Evolutionary conservation across 169 alveolate genomes (phyloP).

Genomic region (Cryptosporidium felis): DNA sequence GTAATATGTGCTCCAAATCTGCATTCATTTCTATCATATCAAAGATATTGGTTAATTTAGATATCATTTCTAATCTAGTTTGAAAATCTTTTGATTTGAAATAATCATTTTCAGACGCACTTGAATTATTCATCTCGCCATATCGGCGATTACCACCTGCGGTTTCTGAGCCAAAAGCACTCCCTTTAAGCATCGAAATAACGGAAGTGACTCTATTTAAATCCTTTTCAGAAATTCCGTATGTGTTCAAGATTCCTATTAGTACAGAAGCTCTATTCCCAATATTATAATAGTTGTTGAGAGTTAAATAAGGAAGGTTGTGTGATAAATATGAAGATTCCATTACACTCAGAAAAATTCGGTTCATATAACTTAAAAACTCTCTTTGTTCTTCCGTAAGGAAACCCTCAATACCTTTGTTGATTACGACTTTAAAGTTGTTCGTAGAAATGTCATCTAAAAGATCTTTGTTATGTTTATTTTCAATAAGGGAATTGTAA

Average conservation of each 20-base stretch:
- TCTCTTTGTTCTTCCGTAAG: slow-evolving; percentile 37
- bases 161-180: background rate
- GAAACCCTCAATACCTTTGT: background rate
- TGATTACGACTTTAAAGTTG: slow-evolving; percentile 11
- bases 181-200: background rate
- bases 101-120: background rate
- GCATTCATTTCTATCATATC: slow-evolving; percentile 9
- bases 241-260: background rate
- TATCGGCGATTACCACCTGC: background rate
- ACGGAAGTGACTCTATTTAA: background rate
- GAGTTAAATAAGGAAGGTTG: background rate
- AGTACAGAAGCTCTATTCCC: background rate
- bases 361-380: slow-evolving; percentile 31
- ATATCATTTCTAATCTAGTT: background rate
- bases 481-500: background rate
- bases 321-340: background rate
- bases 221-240: slow-evolving; percentile 68
- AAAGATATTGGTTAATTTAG: background rate
- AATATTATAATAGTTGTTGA: background rate
- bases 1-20: slow-evolving; percentile 20
- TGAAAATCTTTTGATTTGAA: background rate
- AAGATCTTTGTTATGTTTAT: background rate
- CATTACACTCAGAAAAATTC: slow-evolving; percentile 23
- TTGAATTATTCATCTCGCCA: background rate
- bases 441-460: background rate